phyloP scores from a whole-genome alignment of 306 rosid genomes.

The Quercus bicolor region DNA sequence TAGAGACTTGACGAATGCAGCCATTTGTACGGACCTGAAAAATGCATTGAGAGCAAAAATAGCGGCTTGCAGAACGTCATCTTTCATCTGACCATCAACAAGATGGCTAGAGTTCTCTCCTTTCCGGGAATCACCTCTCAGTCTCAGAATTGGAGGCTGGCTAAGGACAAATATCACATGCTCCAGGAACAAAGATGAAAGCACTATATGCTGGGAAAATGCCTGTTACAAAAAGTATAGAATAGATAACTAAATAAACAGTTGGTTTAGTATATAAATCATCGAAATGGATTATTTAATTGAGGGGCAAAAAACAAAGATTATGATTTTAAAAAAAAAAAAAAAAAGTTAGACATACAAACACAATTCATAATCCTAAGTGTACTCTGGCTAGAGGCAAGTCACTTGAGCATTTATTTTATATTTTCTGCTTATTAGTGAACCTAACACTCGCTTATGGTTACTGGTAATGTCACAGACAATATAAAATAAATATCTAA shows the following conservation, averaged over 20 bases:
- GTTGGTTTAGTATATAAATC: neutral
- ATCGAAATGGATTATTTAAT: neutral
- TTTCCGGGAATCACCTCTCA: conserved; percentile 45
- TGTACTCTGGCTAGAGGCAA: no score
- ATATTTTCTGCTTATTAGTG: neutral
- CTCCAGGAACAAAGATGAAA: conserved; percentile 79
- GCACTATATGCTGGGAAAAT: conserved; percentile 82
- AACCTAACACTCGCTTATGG: neutral
- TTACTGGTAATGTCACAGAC: neutral
- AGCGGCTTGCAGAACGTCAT: conserved; percentile 73
- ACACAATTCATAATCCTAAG: neutral
- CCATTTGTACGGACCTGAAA: conserved; percentile 59
- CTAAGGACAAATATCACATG: conserved; percentile 68
- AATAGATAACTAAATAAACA: neutral
- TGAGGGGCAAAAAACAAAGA: neutral
- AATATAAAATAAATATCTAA: neutral
- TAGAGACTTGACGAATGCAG: conserved; percentile 10
- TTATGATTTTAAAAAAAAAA: neutral
- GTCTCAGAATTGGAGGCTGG: conserved; percentile 57
- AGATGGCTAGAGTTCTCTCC: conserved; percentile 48
- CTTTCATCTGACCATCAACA: conserved; percentile 51
- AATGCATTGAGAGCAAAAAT: conserved; percentile 86
- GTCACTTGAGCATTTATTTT: no score
- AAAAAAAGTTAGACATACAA: neutral
- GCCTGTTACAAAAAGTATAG: conserved; percentile 45